These are phyloP conservation scores for Aspergillus sp. DNA, from an alignment of 2,329 filamentous ascomycete genomes.

Conservation along the genomic window DNA sequence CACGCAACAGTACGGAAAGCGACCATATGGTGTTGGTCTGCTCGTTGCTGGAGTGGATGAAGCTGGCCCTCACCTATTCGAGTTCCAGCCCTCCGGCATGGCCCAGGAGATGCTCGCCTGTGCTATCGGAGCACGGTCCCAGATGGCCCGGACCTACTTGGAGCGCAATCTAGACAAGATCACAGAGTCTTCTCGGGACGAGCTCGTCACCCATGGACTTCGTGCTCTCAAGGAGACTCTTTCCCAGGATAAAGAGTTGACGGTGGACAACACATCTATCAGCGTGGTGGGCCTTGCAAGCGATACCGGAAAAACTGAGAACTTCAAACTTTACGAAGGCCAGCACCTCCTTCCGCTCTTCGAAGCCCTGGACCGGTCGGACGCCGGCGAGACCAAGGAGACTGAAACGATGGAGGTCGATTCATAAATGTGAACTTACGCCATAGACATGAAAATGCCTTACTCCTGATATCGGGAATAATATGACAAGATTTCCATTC, in stretches of 20 bases:
- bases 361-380: slow-evolving; percentile 61
- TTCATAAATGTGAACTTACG: slow-evolving; percentile 37
- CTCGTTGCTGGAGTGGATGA: slow-evolving; percentile 93
- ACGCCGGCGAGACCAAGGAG: slow-evolving; percentile 41
- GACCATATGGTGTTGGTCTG: slow-evolving; percentile 92
- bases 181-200: slow-evolving; percentile 71
- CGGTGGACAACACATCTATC: slow-evolving; percentile 93
- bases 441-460: slow-evolving; percentile 31
- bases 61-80: slow-evolving; percentile 90
- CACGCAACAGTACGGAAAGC: slow-evolving; percentile 95
- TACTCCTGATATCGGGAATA: slow-evolving; percentile 3
- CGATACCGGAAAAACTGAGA: slow-evolving; percentile 61
- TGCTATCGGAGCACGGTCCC: slow-evolving; percentile 90
- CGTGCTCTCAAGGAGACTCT: slow-evolving; percentile 91
- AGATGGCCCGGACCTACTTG: slow-evolving; percentile 97
- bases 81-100: slow-evolving; percentile 95
- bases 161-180: slow-evolving; percentile 90
- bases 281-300: slow-evolving; percentile 71
- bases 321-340: slow-evolving; percentile 88
- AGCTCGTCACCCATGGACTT: slow-evolving; percentile 87
- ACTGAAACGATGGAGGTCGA: slow-evolving; percentile 59
- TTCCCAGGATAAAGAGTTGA: slow-evolving; percentile 95
- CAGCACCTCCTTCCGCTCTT: slow-evolving; percentile 83
- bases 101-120: slow-evolving; percentile 97
- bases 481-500: slow-evolving; percentile 5